phyloP scores from a whole-genome alignment of 1,284 basidiomycete species.

The Cryptococcus sp. region DNA sequence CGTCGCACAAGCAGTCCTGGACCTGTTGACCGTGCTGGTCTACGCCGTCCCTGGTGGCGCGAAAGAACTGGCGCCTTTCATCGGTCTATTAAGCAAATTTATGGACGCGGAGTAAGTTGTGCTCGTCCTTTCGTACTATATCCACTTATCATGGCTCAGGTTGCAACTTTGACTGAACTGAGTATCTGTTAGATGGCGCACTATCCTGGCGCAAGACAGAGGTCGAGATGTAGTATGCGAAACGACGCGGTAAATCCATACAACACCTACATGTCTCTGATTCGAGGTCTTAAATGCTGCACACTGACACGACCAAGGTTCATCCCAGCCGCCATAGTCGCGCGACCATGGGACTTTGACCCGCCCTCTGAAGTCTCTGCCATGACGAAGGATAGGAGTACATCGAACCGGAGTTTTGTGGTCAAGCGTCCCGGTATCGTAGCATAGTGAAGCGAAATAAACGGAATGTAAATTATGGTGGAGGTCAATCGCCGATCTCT shows the following conservation, averaged over 20 bases:
- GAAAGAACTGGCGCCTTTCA: slow-evolving; percentile 24
- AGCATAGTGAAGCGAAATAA: neutral
- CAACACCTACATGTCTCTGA: neutral
- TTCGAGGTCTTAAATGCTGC: too few species aligned
- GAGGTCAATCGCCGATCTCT: neutral
- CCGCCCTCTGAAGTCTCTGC: neutral
- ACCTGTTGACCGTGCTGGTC: slow-evolving; percentile 23
- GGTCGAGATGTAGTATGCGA: slow-evolving; percentile 78
- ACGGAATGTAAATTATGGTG: neutral
- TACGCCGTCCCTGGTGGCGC: slow-evolving; percentile 29
- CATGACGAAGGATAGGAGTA: too few species aligned
- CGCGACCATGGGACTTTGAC: slow-evolving; percentile 28
- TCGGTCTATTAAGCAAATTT: slow-evolving; percentile 21
- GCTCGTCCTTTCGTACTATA: too few species aligned
- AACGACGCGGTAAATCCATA: slow-evolving; percentile 66
- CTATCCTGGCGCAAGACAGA: slow-evolving; percentile 61
- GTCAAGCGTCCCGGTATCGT: neutral
- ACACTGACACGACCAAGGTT: slow-evolving; percentile 11
- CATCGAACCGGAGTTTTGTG: neutral
- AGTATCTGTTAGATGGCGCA: slow-evolving; percentile 15
- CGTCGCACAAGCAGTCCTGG: slow-evolving; percentile 21
- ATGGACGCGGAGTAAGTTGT: slow-evolving; percentile 27
- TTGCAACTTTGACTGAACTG: neutral
- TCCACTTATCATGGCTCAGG: too few species aligned
- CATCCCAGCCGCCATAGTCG: slow-evolving; percentile 26